Evolutionary conservation across 768 basidiomycete species (phyloP).

Genomic region (Scleroderma bovista): DNA sequence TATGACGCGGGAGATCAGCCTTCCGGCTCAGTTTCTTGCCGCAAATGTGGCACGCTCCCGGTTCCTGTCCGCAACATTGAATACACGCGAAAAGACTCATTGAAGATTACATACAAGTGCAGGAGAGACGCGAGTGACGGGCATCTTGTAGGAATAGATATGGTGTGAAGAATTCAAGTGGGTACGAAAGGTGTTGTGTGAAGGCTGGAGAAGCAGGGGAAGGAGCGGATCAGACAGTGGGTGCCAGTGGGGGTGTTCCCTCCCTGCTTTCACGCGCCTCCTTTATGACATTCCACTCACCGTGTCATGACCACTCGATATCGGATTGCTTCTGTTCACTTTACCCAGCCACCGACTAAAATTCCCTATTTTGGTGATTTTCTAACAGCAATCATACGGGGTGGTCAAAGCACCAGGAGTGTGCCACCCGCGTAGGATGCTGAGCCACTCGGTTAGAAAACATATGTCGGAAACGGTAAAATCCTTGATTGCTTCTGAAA

Average conservation of each 20-base stretch:
- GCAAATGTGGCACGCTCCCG: slow-evolving; percentile 13
- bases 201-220: not conserved
- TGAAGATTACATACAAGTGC: slow-evolving; percentile 6
- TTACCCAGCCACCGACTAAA: slow-evolving; percentile 13
- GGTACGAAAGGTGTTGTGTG: not conserved
- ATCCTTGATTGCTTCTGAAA: slow-evolving; percentile 19
- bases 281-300: slow-evolving; percentile 17
- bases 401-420: slow-evolving; percentile 10
- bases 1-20: slow-evolving; percentile 25
- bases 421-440: slow-evolving; percentile 11
- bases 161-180: not conserved
- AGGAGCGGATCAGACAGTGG: not conserved
- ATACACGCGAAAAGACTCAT: not conserved
- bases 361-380: slow-evolving; percentile 17
- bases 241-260: not conserved
- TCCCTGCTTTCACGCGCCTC: slow-evolving; percentile 1
- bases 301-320: slow-evolving; percentile 9
- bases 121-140: not conserved
- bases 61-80: not conserved
- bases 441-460: slow-evolving; percentile 23
- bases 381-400: slow-evolving; percentile 14
- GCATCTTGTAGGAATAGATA: slow-evolving; percentile 3
- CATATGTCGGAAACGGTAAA: slow-evolving; percentile 4
- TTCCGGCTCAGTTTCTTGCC: slow-evolving; percentile 13
- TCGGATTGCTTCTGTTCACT: slow-evolving; percentile 23